Base-by-base conservation (phyloP, 225 moss, liverwort and hornwort species). In the Takakia lepidozioides region DNA sequence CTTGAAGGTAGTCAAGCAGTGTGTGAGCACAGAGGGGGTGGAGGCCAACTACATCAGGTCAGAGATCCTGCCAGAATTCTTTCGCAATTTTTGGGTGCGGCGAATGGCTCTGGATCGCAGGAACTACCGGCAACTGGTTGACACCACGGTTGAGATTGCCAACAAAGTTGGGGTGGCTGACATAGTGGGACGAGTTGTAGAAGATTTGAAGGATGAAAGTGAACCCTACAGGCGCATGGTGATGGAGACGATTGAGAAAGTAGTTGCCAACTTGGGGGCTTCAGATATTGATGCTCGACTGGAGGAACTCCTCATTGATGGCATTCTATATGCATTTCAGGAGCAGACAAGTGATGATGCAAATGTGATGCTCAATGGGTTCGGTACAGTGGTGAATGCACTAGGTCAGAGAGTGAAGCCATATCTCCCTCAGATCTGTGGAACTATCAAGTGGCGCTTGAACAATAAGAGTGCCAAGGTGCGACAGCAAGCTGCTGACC, bases 381-480 rank as follows among this genome's bases (percentile, higher is more conserved):
- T 98, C 47, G 98, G 98, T 19, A 98, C 98, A 22, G 98, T 98
- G 24, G 98, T 98, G 1, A 98, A 98, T 76, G 98, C 98, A 2
- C 46, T 98, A 29, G 98, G 98, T 8, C 98, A 98, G 78, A 74
- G 98, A 37, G 98, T 98, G 41, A 91, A 91, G 52, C 98, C 98
- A 0, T 98, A 98, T 47, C 69, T 98, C 50, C 98, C 98, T 26
- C 98, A 98, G 55, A 98, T 98, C 48, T 98, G 98, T 65, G 98
- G 98, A 67, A 98, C 98, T 5, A 98, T 98, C 57, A 98, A 98
- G 73, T 98, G 98, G 98, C 77, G 98, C 44, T 81, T 98, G 23
- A 98, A 98, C 70, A 98, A 98, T 25, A 98, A 98, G 57, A 98
- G 98, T 72, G 98, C 98, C 26, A 98, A 98, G 67, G 98, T 98